Base-by-base conservation (phyloP, 805 yeast species). In the Saccharomycopsis lassenensis region DNA sequence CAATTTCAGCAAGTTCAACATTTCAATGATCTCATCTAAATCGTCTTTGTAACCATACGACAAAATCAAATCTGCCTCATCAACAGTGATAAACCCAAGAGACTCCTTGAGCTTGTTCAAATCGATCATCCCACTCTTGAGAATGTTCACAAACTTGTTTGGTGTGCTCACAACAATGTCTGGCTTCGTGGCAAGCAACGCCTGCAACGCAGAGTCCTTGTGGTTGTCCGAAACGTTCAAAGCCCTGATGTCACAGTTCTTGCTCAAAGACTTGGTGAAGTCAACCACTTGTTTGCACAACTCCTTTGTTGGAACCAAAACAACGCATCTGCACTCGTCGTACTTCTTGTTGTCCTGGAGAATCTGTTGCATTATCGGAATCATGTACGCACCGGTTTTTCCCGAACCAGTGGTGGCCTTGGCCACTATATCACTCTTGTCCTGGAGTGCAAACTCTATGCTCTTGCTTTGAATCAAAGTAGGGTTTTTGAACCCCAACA, bases 401-500 rank as follows among this genome's bases (percentile, higher is more conserved):
- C 99, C 99, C 15, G 97, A 89, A 63, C 99, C 99, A 4, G 99
- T 91, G 17, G 84, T 95, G 24, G 99, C 99, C 65, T 97, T 97
- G 12, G 97, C 99, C 50, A 91, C 95, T 35, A 91, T 75, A 59
- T 91, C 99, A 61, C 86, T 78, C 52, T 79, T 82, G 47, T 89
- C 91, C 46, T 84, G 81, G 36, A 91, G 59, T 1, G 98, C 95
- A 33, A 91, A 61, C 29, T 94, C 95, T 41, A 91, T 84, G n/a
- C 95, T 81, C 52, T 77, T 77, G 6, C 93, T 71, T 59, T 91
- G 98, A 37, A 91, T 80, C 39, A 85, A 67, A 1, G 97, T 91
- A 7, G 98, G 97, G 52, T 79, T 75, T 36, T 68, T 71, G 62
- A 77, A 86, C 3, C 94, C 94, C 29, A 79, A 59, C 49, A 75